These are phyloP conservation scores for Trifolium fragiferum DNA, from an alignment of 306 rosid genomes.

Conservation along the genomic window DNA sequence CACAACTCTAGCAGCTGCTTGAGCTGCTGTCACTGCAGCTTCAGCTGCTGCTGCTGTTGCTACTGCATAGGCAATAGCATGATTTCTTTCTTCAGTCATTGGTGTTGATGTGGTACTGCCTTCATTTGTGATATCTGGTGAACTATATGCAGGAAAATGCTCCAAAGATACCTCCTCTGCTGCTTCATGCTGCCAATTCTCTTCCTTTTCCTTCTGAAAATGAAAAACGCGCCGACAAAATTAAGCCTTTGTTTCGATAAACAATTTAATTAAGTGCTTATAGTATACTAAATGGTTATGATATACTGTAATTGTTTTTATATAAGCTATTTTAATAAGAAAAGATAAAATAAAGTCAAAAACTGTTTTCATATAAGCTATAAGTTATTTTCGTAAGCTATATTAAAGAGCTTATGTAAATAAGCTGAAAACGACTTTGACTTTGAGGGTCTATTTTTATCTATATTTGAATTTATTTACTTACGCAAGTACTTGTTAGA, in stretches of 20 bases:
- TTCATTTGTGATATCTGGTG: slow-evolving; percentile 67
- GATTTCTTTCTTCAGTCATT: slow-evolving; percentile 58
- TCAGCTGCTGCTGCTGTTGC: slow-evolving; percentile 89
- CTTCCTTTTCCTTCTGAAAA: slow-evolving; percentile 50
- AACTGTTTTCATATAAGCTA: no score
- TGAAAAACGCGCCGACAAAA: background rate
- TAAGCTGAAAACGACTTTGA: background rate
- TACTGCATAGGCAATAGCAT: slow-evolving; percentile 74
- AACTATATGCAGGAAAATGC: slow-evolving; percentile 77
- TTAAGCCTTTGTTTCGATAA: background rate
- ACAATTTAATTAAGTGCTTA: background rate
- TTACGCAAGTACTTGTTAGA: background rate
- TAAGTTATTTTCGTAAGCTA: no score
- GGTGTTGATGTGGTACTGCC: slow-evolving; percentile 67
- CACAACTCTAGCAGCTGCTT: slow-evolving; percentile 86
- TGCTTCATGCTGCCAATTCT: slow-evolving; percentile 64
- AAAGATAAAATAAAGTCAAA: no score
- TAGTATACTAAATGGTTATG: no score
- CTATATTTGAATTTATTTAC: background rate
- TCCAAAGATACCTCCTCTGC: slow-evolving; percentile 81
- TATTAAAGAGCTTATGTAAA: no score
- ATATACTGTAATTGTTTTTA: no score
- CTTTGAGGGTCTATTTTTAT: background rate
- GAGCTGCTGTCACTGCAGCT: slow-evolving; percentile 84
- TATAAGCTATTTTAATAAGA: no score